Conservation (phyloP, 2,329 filamentous ascomycete genomes). For the Cladophialophora psammophila region DNA sequence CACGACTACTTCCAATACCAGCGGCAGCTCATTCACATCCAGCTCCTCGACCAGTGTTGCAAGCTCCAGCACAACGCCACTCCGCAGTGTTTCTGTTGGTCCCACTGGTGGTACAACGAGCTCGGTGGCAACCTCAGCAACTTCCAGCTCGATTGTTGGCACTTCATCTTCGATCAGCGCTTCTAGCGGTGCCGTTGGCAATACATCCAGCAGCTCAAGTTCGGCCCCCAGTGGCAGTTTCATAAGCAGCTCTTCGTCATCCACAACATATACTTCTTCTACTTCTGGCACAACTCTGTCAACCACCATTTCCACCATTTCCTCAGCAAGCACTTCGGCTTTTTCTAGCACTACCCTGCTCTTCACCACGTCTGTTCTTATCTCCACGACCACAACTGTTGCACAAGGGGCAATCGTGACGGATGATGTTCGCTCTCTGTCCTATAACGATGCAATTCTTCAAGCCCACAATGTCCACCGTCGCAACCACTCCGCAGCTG, state of each 20-base stretch:
- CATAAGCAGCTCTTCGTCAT: conserved; percentile 1
- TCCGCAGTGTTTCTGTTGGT: neutral
- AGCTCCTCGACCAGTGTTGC: neutral
- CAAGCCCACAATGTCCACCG: conserved; percentile 87
- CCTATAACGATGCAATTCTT: conserved; percentile 51
- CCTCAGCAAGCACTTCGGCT: conserved; percentile 3
- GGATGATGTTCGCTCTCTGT: conserved; percentile 44
- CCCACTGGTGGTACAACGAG: neutral
- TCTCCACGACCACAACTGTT: conserved; percentile 44
- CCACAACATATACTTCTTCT: conserved; percentile 6
- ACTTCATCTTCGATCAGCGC: neutral
- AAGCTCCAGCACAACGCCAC: neutral
- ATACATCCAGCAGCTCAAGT: conserved; percentile 1
- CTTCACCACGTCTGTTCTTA: neutral
- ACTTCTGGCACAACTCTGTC: neutral
- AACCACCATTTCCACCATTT: conserved; percentile 38
- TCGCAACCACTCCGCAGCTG: conserved; percentile 74
- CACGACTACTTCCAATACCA: conserved; percentile 6
- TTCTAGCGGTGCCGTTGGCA: neutral
- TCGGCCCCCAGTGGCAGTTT: neutral
- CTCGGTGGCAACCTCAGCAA: neutral
- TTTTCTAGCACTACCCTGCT: conserved; percentile 7
- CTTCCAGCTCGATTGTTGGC: neutral
- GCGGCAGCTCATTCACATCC: neutral
- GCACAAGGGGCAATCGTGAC: conserved; percentile 41